Percentiles rank a stretch among this genome's conserved stretches.
Conservation (phyloP, 140 eudicot species). For the Bidens hawaiensis region DNA sequence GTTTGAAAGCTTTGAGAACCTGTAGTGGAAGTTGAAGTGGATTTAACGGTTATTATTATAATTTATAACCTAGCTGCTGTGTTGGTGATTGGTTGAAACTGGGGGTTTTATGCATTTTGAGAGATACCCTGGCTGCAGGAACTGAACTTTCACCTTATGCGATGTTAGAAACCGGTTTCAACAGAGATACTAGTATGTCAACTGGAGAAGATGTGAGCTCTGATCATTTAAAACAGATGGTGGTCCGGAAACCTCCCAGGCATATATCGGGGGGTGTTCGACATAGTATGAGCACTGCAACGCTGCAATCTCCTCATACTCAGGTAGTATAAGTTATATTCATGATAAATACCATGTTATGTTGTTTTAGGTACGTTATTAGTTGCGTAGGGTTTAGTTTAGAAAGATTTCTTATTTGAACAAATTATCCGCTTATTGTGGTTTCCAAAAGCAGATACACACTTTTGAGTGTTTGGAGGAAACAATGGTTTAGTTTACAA, state of each 20-base stretch:
- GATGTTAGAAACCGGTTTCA: constrained; percentile 39
- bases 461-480: background rate
- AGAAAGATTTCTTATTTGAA: constrained; percentile 5
- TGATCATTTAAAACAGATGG: constrained; percentile 42
- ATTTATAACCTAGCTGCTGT: too few species aligned
- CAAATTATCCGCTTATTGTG: background rate
- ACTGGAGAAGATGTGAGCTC: constrained; percentile 43
- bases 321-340: constrained; percentile 33
- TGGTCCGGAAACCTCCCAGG: constrained; percentile 56
- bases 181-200: constrained; percentile 35
- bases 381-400: constrained; percentile 11
- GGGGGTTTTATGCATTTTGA: constrained; percentile 36
- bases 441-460: background rate
- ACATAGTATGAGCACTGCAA: constrained; percentile 52
- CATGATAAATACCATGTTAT: constrained; percentile 5
- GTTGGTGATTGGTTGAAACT: constrained; percentile 9
- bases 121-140: constrained; percentile 64
- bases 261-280: constrained; percentile 49
- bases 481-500: background rate
- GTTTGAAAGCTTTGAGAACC: background rate
- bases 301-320: constrained; percentile 28
- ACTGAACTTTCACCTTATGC: constrained; percentile 53
- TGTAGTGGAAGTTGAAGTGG: constrained; percentile 13
- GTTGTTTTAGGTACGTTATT: background rate
- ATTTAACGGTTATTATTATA: too few species aligned